Evolutionary conservation across 2,329 filamentous ascomycete genomes (phyloP), one percentile per base, ranked within the genome.

Genomic region (Leptosphaerulina australis): DNA sequence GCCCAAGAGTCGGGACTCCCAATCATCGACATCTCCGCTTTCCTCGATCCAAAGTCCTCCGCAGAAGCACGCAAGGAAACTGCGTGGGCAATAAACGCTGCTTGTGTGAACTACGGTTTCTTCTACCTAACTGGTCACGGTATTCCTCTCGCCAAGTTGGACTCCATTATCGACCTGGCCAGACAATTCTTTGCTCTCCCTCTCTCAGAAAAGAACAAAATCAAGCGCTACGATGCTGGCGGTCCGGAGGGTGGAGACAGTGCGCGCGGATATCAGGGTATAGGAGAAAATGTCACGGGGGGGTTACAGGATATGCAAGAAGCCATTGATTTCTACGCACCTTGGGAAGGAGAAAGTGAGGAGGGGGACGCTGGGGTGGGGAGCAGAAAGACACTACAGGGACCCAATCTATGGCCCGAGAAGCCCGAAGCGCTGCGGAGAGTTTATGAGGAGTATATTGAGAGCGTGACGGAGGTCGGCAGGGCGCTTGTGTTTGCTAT

Each of bases 91-190:
- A 68, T 74, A 30, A 65, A 69, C 40, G 31, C 51, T 17, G 74
- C 74, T 3, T 77, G 74, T 58, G 55, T 56, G 12, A 58, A 67
- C 34, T 73, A 72, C 43, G 75, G 74, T 45, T 77, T 77, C 63
- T 75, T 77, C 60, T 76, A 77, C 53, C 69, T 77, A 2, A 72
- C 63, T 25, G 71, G 70, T 4, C 75, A 77, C 55, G 74, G 72
- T 10, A 74, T 77, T 15, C 67, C 74, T 0, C 11, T 28, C 0
- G 11, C 58, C 1, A 63, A 43, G 5, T 61, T 71, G 4, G 56
- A 68, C 15, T 20, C 59, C 7, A 46, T 74, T 9, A 62, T 75
- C 22, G 29, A 38, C 2, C 63, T 73, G 3, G 69, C 71, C 0
- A 65, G 70, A 3, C 35, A 53, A 3, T 75, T 75, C 61, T 75